Evolutionary conservation across 441 rosid genomes (phyloP), one percentile per base, ranked within the genome.

Genomic region (Eutrema salsugineum): DNA sequence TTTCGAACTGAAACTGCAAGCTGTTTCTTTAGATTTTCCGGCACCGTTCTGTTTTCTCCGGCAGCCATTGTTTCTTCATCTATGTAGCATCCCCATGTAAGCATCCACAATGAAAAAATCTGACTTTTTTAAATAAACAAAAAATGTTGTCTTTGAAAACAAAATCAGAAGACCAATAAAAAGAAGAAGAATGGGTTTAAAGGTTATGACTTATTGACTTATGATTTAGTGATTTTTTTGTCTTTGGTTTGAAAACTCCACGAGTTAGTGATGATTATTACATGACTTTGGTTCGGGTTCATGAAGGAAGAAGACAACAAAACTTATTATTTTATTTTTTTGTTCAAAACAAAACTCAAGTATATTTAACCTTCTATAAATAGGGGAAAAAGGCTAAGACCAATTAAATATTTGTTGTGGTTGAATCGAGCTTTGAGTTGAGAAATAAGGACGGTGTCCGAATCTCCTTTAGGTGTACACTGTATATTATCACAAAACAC

Each of bases 1-100:
- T 80, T 88, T 75, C 88, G 83, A 72, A 92, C 90, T 42, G 96
- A 88, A 74, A 87, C 79, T 63, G 96, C 93, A 55, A 92, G 93
- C 71, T 82, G 85, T 79, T 83, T 77, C 84, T 79, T 90, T 78
- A 90, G 78, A 69, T 81, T 82, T 59, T 83, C 87, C 32, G 84
- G 82, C 46, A 84, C 56, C 11, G 57, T 58, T 64, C 63, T 70
- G 68, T 59, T 77, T 56, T 83, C 87, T 50, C 64, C 70, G 40
- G 77, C 36, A n/a, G 33, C 40, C 80, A 77, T 77, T 66, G 60
- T 49, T 64, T 70, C 44, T 54, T 62, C 57, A 54, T 63, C 35
- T 72, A 49, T 71, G 28, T 36, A 38, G 24, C 57, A 53, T 53
- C 62, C 49, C 68, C 63, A 59, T 66, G 28, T 16, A 73, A 48